A percentile compares a stretch with the other conserved stretches of the same genome.
These are phyloP conservation scores for Leucocoprinus sp. DNA, from an alignment of 768 basidiomycete species.

Conservation along the genomic window DNA sequence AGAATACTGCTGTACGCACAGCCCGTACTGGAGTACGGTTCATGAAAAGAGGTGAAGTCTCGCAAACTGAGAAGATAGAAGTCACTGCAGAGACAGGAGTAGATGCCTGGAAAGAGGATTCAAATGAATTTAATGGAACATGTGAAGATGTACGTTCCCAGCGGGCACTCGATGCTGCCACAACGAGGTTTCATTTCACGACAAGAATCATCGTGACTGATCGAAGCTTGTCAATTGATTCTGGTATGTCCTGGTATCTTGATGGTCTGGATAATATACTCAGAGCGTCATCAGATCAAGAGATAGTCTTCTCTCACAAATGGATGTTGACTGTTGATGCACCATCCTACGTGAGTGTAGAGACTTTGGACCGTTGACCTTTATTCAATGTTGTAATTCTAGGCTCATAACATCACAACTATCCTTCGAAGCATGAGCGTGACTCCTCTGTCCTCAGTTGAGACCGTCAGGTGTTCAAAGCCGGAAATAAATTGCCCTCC, in stretches of 20 bases:
- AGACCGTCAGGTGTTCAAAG: conserved; percentile 12
- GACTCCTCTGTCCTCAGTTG: conserved; percentile 19
- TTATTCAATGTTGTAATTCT: background rate
- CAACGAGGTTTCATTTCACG: conserved; percentile 41
- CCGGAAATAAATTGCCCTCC: conserved; percentile 28
- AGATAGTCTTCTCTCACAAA: conserved; percentile 31
- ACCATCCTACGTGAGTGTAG: conserved; percentile 39
- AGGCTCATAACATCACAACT: conserved; percentile 17
- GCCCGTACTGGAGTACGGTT: conserved; percentile 17
- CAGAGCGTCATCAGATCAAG: conserved; percentile 15
- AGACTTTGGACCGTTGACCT: background rate
- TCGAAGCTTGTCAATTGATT: conserved; percentile 37
- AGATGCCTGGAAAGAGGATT: too few species aligned
- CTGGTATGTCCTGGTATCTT: conserved; percentile 24
- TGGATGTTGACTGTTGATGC: conserved; percentile 51
- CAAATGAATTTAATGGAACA: too few species aligned
- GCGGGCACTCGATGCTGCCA: background rate
- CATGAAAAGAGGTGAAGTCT: conserved; percentile 22
- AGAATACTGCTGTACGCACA: background rate
- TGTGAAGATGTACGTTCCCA: background rate
- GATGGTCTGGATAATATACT: background rate
- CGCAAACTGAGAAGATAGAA: background rate
- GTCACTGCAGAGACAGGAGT: background rate
- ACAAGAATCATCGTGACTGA: conserved; percentile 40
- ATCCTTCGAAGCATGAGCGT: conserved; percentile 40